Base-by-base conservation (phyloP, 2,329 filamentous ascomycete genomes). In the Passalora sequoiae region DNA sequence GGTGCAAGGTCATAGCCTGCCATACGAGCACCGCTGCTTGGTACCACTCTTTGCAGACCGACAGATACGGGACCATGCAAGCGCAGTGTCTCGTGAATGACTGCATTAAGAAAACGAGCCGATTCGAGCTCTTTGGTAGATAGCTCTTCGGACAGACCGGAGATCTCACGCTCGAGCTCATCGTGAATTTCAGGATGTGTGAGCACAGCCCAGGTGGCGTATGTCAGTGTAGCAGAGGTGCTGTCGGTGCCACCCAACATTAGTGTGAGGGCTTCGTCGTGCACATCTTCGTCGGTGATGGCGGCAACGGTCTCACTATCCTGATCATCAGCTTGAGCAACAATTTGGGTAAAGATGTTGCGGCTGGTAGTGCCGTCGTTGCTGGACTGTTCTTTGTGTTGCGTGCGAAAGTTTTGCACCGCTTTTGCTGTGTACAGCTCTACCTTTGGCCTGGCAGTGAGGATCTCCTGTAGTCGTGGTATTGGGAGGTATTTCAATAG, bases 31-130 rank as follows among this genome's bases (percentile, higher is more conserved):
- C 66, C 66, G n/a, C 60, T 55, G 8, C 53, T 41, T 4, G 66
- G 66, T 3, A 64, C 60, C 3, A 61, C 56, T n/a, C 66, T 58
- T 19, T 65, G 65, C 9, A 68, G 51, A 22, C 57, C 60, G 12
- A 60, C 58, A 1, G 66, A 65, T 3, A 64, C 65, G 30, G 48
- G 38, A 17, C 61, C 60, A 40, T 66, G 63, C 15, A 68, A 44
- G 1, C 67, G 60, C 30, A 67, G 44, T 1, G 66, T 66, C 38
- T 69, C 67, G 22, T 67, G 55, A n/a, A 69, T 64, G 1, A 66
- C 63, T 2, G 60, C 61, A 37, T 67, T 64, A 7, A 68, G 49
- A 2, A 63, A 15, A 5, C 65, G 60, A 12, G 60, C 50, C 2
- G 44, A 43, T 17, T 62, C 61, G 0, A 67, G 53, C 16, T 66